Evolutionary conservation across 805 yeast genomes (phyloP).

Genomic region (Barnettozyma populi): DNA sequence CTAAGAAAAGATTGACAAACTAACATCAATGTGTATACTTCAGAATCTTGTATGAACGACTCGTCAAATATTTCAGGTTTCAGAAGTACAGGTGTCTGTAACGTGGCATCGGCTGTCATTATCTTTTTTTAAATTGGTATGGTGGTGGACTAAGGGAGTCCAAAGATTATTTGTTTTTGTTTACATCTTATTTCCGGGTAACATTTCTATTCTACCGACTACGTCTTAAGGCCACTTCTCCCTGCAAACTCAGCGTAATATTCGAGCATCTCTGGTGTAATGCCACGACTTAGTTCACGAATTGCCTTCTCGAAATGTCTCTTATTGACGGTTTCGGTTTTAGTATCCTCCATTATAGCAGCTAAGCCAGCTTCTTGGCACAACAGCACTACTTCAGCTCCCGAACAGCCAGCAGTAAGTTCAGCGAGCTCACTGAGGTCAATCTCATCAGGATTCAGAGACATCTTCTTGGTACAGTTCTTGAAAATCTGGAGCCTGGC

Average conservation of each 20-base stretch:
- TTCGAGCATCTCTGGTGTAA: conserved; percentile 77
- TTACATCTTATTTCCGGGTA: conserved; percentile 2
- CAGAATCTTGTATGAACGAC: conserved; percentile 12
- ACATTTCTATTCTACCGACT: background rate
- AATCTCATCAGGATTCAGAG: conserved; percentile 39
- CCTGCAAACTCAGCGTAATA: conserved; percentile 54
- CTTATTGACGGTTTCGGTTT: conserved; percentile 46
- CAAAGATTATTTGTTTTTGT: background rate
- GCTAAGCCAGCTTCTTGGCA: conserved; percentile 95
- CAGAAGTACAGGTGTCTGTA: conserved; percentile 17
- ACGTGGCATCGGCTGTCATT: conserved; percentile 3
- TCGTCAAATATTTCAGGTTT: conserved; percentile 22
- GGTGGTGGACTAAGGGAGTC: too few species aligned
- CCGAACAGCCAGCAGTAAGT: conserved; percentile 86
- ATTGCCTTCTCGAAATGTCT: conserved; percentile 73
- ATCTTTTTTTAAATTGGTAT: too few species aligned
- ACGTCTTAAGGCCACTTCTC: conserved; percentile 33
- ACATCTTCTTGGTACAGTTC: conserved; percentile 65
- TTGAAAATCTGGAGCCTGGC: conserved; percentile 76
- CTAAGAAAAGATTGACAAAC: too few species aligned
- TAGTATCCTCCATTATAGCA: conserved; percentile 79
- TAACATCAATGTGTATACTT: conserved; percentile 21
- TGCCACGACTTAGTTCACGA: conserved; percentile 63
- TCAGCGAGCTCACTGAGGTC: conserved; percentile 50
- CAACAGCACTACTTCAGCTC: conserved; percentile 88